A percentile compares a stretch with the other conserved stretches of the same genome.
phyloP scores from a whole-genome alignment of 2,329 filamentous ascomycete species.

The Exutisphaerella laricina region DNA sequence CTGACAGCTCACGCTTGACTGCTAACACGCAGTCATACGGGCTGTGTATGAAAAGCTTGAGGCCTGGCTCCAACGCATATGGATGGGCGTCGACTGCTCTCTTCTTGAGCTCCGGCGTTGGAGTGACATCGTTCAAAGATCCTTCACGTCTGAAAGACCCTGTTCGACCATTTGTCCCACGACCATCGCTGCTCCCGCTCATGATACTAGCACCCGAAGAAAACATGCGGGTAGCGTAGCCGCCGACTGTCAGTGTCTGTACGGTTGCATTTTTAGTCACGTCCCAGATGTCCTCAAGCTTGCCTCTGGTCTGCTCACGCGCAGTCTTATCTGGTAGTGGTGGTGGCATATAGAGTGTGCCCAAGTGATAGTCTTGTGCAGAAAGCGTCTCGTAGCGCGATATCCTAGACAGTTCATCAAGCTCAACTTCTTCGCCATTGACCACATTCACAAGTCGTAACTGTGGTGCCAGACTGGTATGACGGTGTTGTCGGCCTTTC shows the following conservation, averaged over 20 bases:
- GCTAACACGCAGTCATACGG: slow-evolving; percentile 95
- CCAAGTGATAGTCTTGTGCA: slow-evolving; percentile 86
- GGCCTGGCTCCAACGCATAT: slow-evolving; percentile 50
- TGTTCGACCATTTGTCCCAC: slow-evolving; percentile 32
- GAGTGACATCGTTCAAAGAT: slow-evolving; percentile 29
- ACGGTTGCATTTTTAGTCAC: slow-evolving; percentile 38
- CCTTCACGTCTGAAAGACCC: slow-evolving; percentile 29
- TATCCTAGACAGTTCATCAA: slow-evolving; percentile 70
- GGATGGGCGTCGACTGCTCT: slow-evolving; percentile 38
- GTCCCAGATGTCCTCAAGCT: slow-evolving; percentile 86
- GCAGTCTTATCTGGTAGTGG: slow-evolving; percentile 56
- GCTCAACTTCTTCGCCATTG: slow-evolving; percentile 76
- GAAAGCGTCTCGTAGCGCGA: slow-evolving; percentile 82
- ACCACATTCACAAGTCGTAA: slow-evolving; percentile 83
- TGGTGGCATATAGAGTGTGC: slow-evolving; percentile 70
- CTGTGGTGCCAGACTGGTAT: slow-evolving; percentile 80
- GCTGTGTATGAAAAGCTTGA: slow-evolving; percentile 90
- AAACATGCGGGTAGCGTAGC: slow-evolving; percentile 82
- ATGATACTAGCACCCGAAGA: slow-evolving; percentile 74
- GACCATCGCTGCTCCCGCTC: slow-evolving; percentile 38
- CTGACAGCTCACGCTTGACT: slow-evolving; percentile 76
- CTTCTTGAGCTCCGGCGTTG: slow-evolving; percentile 23
- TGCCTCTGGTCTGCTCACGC: slow-evolving; percentile 53
- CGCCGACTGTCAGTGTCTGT: slow-evolving; percentile 44
- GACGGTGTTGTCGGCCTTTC: slow-evolving; percentile 62